These are phyloP conservation scores for Alternaria sp. DNA, from an alignment of 2,329 filamentous ascomycete genomes.

Conservation along the genomic window DNA sequence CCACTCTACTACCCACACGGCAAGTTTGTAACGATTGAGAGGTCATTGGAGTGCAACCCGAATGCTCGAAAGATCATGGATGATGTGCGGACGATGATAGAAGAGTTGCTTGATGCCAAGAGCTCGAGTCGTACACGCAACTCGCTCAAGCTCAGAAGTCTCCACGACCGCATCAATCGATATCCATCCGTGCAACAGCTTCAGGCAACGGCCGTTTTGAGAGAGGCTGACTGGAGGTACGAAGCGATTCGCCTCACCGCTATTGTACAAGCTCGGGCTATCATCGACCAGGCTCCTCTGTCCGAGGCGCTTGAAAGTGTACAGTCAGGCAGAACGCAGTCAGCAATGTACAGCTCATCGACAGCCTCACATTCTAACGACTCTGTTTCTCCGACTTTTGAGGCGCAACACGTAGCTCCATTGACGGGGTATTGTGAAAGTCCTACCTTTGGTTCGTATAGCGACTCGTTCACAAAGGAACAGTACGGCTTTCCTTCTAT, in stretches of 20 bases:
- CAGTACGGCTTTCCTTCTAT: constrained; percentile 17
- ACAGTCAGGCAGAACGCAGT: constrained; percentile 7
- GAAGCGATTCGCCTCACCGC: constrained; percentile 49
- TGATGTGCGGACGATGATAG: constrained; percentile 44
- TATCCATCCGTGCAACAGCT: constrained; percentile 29
- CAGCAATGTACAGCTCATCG: constrained; percentile 14
- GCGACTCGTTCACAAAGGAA: constrained; percentile 7
- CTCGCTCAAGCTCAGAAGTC: constrained; percentile 24
- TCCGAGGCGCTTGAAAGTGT: constrained; percentile 38
- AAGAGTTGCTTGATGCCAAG: constrained; percentile 38
- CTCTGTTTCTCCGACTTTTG: constrained; percentile 29
- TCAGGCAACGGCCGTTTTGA: constrained; percentile 22
- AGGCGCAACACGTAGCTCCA: constrained; percentile 31
- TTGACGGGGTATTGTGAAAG: constrained; percentile 27
- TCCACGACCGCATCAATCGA: constrained; percentile 34
- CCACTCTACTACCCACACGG: constrained; percentile 46
- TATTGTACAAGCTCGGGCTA: constrained; percentile 46
- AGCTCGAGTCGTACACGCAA: constrained; percentile 28
- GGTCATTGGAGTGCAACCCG: constrained; percentile 25
- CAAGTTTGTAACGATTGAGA: constrained; percentile 40
- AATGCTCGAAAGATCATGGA: constrained; percentile 37
- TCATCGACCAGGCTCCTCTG: constrained; percentile 37
- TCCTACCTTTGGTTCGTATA: constrained; percentile 24
- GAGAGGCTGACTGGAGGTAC: constrained; percentile 42
- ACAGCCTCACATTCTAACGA: constrained; percentile 26